Conservation (phyloP, 495 filamentous ascomycete species). For the Haplographium delicatum region DNA sequence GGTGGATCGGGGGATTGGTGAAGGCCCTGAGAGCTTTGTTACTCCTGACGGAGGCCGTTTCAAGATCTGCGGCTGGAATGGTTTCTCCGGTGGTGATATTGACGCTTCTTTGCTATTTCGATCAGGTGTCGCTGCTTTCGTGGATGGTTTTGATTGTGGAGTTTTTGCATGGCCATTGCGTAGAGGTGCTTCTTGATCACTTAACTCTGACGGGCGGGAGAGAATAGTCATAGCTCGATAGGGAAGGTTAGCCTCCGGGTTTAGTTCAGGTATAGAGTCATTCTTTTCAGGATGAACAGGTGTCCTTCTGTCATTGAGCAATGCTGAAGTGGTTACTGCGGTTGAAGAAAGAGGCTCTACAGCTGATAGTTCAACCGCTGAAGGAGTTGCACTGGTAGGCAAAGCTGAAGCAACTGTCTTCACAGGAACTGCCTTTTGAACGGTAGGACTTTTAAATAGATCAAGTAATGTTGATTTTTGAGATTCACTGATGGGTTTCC, state of each 20-base stretch:
- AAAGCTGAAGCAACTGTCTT: slow-evolving; percentile 12
- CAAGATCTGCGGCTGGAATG: slow-evolving; percentile 57
- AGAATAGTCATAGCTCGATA: slow-evolving; percentile 20
- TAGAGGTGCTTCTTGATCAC: slow-evolving; percentile 18
- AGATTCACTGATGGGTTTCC: slow-evolving; percentile 32
- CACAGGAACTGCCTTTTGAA: slow-evolving; percentile 15
- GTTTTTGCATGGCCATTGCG: slow-evolving; percentile 5
- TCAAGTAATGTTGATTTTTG: slow-evolving; percentile 41
- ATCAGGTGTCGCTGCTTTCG: neutral
- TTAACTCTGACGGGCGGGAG: slow-evolving; percentile 9
- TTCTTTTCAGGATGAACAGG: neutral
- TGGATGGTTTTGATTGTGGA: slow-evolving; percentile 19
- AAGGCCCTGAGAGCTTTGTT: slow-evolving; percentile 18
- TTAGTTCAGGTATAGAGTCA: slow-evolving; percentile 17
- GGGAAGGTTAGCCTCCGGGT: slow-evolving; percentile 21
- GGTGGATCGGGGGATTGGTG: slow-evolving; percentile 13
- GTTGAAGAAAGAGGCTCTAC: slow-evolving; percentile 22
- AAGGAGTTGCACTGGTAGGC: slow-evolving; percentile 18
- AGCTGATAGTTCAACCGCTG: slow-evolving; percentile 21
- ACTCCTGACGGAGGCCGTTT: slow-evolving; percentile 39
- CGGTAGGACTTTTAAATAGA: slow-evolving; percentile 40
- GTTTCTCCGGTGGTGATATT: slow-evolving; percentile 27
- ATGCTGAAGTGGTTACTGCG: slow-evolving; percentile 13
- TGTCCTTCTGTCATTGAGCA: slow-evolving; percentile 15
- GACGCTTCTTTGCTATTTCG: neutral